Evolutionary conservation across 306 rosid species (phyloP).

Genomic region (Oemleria cerasiformis): DNA sequence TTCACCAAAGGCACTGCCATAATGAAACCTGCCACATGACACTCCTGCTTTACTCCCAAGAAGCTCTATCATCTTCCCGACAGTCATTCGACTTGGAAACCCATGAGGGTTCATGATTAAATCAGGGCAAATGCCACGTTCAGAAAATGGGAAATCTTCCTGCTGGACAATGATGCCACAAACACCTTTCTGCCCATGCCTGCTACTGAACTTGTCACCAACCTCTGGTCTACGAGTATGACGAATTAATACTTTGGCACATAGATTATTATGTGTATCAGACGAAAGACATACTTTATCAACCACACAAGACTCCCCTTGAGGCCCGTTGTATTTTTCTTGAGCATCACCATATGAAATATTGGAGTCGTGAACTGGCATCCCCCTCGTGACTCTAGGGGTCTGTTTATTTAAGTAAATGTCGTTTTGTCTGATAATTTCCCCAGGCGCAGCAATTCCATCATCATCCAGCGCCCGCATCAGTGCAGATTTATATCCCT

Average conservation of each 20-base stretch:
- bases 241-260: constrained; percentile 66
- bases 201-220: constrained; percentile 97
- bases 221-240: constrained; percentile 99
- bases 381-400: constrained; percentile 48
- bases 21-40: constrained; percentile 91
- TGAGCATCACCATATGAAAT: not conserved
- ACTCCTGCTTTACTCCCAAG: constrained; percentile 98
- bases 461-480: constrained; percentile 88
- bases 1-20: constrained; percentile 98
- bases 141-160: constrained; percentile 96
- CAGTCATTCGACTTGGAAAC: constrained; percentile 99
- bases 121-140: constrained; percentile 97
- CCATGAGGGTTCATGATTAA: constrained; percentile 98
- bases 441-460: constrained; percentile 95
- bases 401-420: constrained; percentile 67
- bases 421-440: constrained; percentile 61
- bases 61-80: constrained; percentile 98
- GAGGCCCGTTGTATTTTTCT: constrained; percentile 51
- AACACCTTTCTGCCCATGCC: constrained; percentile 99
- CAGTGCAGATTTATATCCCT: constrained; percentile 35
- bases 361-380: not conserved
- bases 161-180: constrained; percentile 92
- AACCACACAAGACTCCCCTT: constrained; percentile 75
- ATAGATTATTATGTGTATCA: constrained; percentile 64
- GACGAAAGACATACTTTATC: constrained; percentile 81